phyloP scores from a whole-genome alignment of 306 rosid species.

The Cucumis melo region DNA sequence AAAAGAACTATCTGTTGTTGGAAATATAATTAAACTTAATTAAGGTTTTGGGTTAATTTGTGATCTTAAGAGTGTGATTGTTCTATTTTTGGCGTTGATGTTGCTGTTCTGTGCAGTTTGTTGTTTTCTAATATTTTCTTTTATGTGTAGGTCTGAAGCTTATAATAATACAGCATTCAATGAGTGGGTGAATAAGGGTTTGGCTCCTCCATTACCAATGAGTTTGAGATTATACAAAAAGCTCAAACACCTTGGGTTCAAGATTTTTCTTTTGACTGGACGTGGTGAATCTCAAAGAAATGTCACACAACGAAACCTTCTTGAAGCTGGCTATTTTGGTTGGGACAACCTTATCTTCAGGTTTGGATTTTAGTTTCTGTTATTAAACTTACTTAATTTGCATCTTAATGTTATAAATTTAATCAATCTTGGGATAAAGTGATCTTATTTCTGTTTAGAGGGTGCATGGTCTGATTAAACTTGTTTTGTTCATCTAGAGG shows the following conservation, averaged over 20 bases:
- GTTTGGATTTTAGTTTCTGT: slow-evolving; percentile 16
- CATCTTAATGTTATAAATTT: no score
- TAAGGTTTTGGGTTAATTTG: no score
- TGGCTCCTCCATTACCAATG: slow-evolving; percentile 57
- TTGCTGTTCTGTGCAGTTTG: no score
- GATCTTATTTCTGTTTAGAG: no score
- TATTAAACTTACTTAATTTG: no score
- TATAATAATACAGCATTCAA: slow-evolving; percentile 44
- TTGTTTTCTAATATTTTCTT: no score
- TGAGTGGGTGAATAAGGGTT: slow-evolving; percentile 52
- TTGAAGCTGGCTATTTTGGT: slow-evolving; percentile 30
- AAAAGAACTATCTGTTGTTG: no score
- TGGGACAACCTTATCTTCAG: slow-evolving; percentile 82
- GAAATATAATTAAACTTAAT: no score
- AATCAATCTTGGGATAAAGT: no score
- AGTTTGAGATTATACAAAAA: slow-evolving; percentile 46
- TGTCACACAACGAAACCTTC: slow-evolving; percentile 46
- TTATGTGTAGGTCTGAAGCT: slow-evolving; percentile 21
- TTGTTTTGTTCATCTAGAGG: slow-evolving; percentile 24
- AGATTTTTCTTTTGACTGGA: slow-evolving; percentile 58
- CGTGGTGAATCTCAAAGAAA: slow-evolving; percentile 57
- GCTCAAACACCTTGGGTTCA: slow-evolving; percentile 41
- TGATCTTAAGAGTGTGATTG: no score
- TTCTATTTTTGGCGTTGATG: no score
- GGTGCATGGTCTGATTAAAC: no score